Evolutionary conservation across 2,329 filamentous ascomycete genomes (phyloP).

Genomic region (Clarireedia sp.): DNA sequence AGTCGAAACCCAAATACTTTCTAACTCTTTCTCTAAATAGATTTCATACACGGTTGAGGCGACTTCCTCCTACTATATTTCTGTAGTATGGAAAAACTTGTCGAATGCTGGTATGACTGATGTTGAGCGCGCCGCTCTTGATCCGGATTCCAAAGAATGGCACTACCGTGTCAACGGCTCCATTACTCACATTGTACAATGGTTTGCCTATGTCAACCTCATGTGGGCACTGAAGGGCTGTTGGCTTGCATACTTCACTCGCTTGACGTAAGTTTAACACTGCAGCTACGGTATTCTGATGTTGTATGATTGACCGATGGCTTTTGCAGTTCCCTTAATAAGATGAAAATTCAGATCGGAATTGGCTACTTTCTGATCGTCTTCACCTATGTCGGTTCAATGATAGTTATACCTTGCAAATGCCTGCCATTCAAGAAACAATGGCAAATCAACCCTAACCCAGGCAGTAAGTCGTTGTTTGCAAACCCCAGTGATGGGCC

Average conservation of each 20-base stretch:
- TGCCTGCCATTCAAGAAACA: slow-evolving; percentile 5
- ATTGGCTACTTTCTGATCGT: not conserved
- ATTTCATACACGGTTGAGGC: slow-evolving; percentile 2
- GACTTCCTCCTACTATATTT: not conserved
- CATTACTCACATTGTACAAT: slow-evolving; percentile 1
- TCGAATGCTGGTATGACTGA: slow-evolving; percentile 3
- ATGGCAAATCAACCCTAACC: slow-evolving; percentile 8
- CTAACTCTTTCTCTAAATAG: not conserved
- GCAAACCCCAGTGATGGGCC: not conserved
- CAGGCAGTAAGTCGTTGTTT: not conserved
- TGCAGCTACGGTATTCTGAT: not conserved
- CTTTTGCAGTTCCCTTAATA: not conserved
- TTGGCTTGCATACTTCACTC: slow-evolving; percentile 1
- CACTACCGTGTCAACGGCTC: slow-evolving; percentile 1
- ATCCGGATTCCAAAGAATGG: slow-evolving; percentile 4
- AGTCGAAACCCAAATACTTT: not conserved
- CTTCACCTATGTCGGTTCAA: not conserved
- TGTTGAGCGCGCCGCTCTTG: not conserved
- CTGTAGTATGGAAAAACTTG: not conserved
- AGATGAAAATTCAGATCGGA: not conserved
- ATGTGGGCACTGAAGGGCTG: slow-evolving; percentile 4
- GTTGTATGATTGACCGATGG: not conserved
- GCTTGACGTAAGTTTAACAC: not conserved
- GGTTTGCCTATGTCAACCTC: not conserved
- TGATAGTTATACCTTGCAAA: slow-evolving; percentile 1